Evolutionary conservation across 495 filamentous ascomycete species (phyloP).

Genomic region (Penicillium macrosclerotiorum): DNA sequence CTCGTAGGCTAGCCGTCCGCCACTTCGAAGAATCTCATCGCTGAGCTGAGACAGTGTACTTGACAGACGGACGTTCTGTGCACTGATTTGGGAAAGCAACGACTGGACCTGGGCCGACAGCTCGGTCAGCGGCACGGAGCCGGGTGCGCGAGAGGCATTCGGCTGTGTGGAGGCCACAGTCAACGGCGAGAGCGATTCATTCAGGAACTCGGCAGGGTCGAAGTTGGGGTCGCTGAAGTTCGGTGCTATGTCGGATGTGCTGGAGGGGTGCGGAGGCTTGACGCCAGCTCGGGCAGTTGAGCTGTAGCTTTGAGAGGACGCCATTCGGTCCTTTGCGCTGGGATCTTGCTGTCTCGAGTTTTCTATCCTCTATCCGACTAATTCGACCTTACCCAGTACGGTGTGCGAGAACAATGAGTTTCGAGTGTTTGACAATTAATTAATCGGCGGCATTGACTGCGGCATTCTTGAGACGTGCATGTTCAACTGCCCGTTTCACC

Average conservation of each 20-base stretch:
- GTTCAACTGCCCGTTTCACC: too few relatives aligned
- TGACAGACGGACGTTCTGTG: constrained; percentile 83
- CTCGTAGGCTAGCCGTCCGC: constrained; percentile 85
- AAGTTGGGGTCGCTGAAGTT: constrained; percentile 71
- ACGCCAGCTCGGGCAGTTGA: constrained; percentile 12
- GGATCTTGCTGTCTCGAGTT: too few relatives aligned
- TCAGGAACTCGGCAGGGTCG: constrained; percentile 78
- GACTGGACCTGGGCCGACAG: constrained; percentile 80
- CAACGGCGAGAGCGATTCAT: constrained; percentile 63
- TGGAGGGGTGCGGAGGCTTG: constrained; percentile 31
- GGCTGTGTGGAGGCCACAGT: constrained; percentile 41
- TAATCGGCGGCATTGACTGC: too few relatives aligned
- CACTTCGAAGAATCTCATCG: constrained; percentile 88
- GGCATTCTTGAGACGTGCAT: too few relatives aligned
- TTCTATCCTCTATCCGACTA: too few relatives aligned
- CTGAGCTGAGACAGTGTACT: constrained; percentile 81
- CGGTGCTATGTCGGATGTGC: constrained; percentile 56
- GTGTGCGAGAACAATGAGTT: too few relatives aligned
- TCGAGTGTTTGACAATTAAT: too few relatives aligned
- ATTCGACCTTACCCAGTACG: too few relatives aligned
- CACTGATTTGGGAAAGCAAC: constrained; percentile 79
- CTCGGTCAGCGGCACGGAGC: constrained; percentile 66
- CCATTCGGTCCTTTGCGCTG: too few relatives aligned
- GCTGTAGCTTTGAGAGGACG: constrained; percentile 18
- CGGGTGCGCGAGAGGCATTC: constrained; percentile 39